Evolutionary conservation across 2,329 filamentous ascomycete species (phyloP), one percentile per base, ranked within the genome.

Genomic region (Alternaria brassicae): DNA sequence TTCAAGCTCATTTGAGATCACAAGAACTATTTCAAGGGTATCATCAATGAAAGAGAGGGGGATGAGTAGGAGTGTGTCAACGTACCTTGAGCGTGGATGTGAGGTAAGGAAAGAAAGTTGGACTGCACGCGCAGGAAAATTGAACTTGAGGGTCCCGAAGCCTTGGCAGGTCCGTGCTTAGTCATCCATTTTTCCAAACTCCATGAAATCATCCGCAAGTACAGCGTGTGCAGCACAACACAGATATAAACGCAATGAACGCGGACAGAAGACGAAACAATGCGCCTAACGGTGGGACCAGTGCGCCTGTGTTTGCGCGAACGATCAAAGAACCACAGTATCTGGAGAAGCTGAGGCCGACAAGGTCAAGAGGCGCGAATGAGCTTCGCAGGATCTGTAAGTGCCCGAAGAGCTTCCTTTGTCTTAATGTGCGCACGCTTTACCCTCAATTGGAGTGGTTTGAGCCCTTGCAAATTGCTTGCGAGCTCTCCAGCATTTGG

Each of bases 191-290:
- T 61, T 62, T 67, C 63, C 28, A 23, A 52, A 23, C 48, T 28
- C 53, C 41, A 60, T 58, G 56, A 67, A 55, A 58, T 64, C 61
- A 60, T 60, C 27, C 23, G 53, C 47, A 39, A 34, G 30, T 32
- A 32, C 50, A 53, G 30, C 40, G 47, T 50, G 10, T 15, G 5
- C 27, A 58, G 21, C 56, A 56, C 32, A 41, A 57, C 39, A 49
- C 51, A 63, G 53, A 53, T 40, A 58, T 34, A 55, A 72, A 67
- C 57, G 65, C 71, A 23, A 71, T 69, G 58, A 74, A 71, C 54
- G 65, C 63, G 12, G 95, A 99, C 77, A 88, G 93, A 78, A 89
- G 94, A 80, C 88, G 95, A 70, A 88, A 97, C 67, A 98, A 98
- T 79, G 92, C 92, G 5, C 95, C 95, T 6, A 83, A 88, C 39